These are phyloP conservation scores for Penicilliopsis zonata DNA, from an alignment of 495 filamentous ascomycete species.

Conservation along the genomic window DNA sequence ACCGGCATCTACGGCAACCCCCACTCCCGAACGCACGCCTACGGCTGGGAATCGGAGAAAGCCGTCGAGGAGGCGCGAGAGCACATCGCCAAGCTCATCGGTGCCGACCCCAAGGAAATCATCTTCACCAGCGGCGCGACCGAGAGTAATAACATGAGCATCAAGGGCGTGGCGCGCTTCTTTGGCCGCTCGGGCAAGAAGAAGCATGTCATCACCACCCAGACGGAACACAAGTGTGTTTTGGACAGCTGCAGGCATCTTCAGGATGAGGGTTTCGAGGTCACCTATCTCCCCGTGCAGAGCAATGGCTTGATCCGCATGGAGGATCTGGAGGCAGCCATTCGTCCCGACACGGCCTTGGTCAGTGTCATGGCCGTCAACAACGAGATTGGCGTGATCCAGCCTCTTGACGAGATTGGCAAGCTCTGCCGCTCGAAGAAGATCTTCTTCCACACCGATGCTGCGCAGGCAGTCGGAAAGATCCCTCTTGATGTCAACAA, in stretches of 20 bases:
- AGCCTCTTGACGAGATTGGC: slow-evolving; percentile 88
- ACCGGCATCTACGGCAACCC: slow-evolving; percentile 94
- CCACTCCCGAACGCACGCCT: slow-evolving; percentile 93
- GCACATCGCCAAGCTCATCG: slow-evolving; percentile 76
- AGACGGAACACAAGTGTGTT: slow-evolving; percentile 99
- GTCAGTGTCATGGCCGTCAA: slow-evolving; percentile 99
- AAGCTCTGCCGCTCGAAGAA: slow-evolving; percentile 83
- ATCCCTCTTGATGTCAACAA: slow-evolving; percentile 93
- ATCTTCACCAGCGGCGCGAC: slow-evolving; percentile 97
- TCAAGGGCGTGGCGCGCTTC: slow-evolving; percentile 95
- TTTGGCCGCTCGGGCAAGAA: slow-evolving; percentile 89
- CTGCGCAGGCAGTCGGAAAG: slow-evolving; percentile 91
- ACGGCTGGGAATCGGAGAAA: slow-evolving; percentile 97
- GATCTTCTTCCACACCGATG: slow-evolving; percentile 98
- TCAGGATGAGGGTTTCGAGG: slow-evolving; percentile 90
- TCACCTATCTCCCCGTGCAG: slow-evolving; percentile 90
- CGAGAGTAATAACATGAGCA: slow-evolving; percentile 98
- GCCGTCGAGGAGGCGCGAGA: slow-evolving; percentile 77
- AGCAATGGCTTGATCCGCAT: slow-evolving; percentile 73
- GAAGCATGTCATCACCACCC: slow-evolving; percentile 93
- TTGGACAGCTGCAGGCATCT: slow-evolving; percentile 93
- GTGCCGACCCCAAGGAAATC: slow-evolving; percentile 93
- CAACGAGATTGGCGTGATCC: slow-evolving; percentile 98
- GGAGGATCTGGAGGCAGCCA: slow-evolving; percentile 77
- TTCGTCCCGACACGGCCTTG: slow-evolving; percentile 79